Evolutionary conservation across 441 rosid genomes (phyloP), one percentile per base, ranked within the genome.

Genomic region (Isatis lusitanica): DNA sequence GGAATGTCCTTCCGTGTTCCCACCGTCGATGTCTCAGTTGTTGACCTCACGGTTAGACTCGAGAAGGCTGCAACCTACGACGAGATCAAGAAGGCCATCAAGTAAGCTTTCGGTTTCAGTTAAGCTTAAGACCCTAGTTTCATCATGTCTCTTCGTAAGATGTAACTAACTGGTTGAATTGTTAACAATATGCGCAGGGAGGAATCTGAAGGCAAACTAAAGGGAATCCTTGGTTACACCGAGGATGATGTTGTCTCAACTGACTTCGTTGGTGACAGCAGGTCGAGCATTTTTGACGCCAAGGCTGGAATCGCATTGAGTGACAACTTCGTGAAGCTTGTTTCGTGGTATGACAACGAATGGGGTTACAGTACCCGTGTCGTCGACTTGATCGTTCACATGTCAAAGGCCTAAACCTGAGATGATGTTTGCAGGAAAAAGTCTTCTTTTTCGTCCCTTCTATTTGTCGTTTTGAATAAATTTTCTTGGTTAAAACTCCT

Each of bases 1-100:
- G 97, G 97, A 78, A 91, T 91, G 97, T 11, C 97, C 33, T 90
- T 91, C 93, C 91, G 97, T 17, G 97, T 91, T 17, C 97, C 96
- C 3, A 91, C 92, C 0, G 93, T 86, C 7, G 97, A 91, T 74
- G 96, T 91, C 3, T 90, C 95, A 12, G 97, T 91, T 65, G 97
- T 91, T 55, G 96, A 90, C 61, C 93, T 91, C 51, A 91, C 93
- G 7, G 97, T 88, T 17, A 85, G 88, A 77, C 89, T 89, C 53
- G 84, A 82, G 84, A 89, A 88, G 83, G 31, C 65, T 55, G 88
- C 95, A 28, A 75, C 90, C 50, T 91, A 90, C 52, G 92, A 81
- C 5, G 87, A 85, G 7, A 84, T 89, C 80, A 89, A 91, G 68
- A 74, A 75, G 48, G 92, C 88, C 10, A 80, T 90, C 78, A 87